Evolutionary conservation across 495 filamentous ascomycete species (phyloP), one percentile per base, ranked within the genome.

Genomic region (Xylaria scruposa): DNA sequence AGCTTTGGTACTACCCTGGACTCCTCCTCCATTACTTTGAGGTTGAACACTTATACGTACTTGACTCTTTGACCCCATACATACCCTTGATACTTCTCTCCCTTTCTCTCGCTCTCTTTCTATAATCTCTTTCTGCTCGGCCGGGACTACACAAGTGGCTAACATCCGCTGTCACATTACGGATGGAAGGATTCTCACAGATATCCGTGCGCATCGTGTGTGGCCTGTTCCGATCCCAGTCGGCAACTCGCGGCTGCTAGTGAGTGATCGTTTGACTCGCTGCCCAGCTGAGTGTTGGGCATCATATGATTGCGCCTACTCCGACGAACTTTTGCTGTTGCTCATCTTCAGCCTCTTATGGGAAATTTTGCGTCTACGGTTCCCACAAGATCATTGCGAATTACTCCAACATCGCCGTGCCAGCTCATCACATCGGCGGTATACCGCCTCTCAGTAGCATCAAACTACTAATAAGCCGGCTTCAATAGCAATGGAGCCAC

Each of bases 401-500:
- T 17, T 66, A 56, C 53, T 71, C 69, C 61, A 46, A 49, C 5
- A 66, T 58, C 42, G 24, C 36, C 12, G 36, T 62, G 69, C 69
- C 69, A 66, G 51, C 61, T 58, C 69, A 71, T 71, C 69, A 38
- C 36, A 17, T 65, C 21, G 38, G 21, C 46, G 4, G 8, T 33
- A 29, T 70, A 47, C 58, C 47, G 46, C 44, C 47, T 59, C 53
- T 33, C 15, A 17, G 49, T 24, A 71, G 24, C 13, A 46, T 51
- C 44, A 70, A 70, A 17, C 54, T 38, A 15, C 60, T 63, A 40
- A 38, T 44, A 51, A 42, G 38, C 38, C 38, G 17, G 70, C 13
- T 33, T 44, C 59, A 24, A 67, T 47, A 47, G 51, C 62, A 67
- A 49, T 58, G 69, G 69, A 58, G 61, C 61, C 69, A 71, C 60